These are phyloP conservation scores for Leishmania amazonensis DNA, from an alignment of 208 protist species.

Conservation along the genomic window DNA sequence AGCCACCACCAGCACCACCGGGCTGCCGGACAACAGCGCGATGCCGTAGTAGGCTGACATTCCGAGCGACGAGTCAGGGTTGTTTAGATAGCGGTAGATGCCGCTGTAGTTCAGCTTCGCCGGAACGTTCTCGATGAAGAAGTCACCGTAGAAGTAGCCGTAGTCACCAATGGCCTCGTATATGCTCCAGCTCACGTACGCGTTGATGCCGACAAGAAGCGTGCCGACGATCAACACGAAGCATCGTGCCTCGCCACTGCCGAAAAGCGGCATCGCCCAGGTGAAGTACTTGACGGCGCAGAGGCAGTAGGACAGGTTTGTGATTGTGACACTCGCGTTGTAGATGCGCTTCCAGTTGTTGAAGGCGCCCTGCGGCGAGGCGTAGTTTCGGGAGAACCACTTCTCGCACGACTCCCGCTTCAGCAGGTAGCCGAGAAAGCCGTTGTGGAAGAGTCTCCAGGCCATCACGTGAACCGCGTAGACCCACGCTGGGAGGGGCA, in stretches of 20 bases:
- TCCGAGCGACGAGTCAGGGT: constrained; percentile 90
- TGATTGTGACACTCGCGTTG: constrained; percentile 76
- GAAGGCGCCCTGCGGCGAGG: constrained; percentile 73
- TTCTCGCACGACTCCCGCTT: constrained; percentile 58
- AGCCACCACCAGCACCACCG: constrained; percentile 68
- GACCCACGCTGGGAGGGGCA: constrained; percentile 53
- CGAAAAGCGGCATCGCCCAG: constrained; percentile 51
- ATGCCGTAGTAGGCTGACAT: constrained; percentile 91
- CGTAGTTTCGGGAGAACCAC: constrained; percentile 84
- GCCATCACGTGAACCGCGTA: constrained; percentile 66
- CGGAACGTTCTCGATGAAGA: constrained; percentile 78
- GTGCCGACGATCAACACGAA: constrained; percentile 51
- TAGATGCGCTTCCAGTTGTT: constrained; percentile 92
- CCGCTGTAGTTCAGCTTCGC: constrained; percentile 88
- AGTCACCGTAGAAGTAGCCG: constrained; percentile 95
- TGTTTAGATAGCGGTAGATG: constrained; percentile 96
- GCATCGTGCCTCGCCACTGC: constrained; percentile 38
- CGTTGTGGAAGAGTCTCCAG: constrained; percentile 85
- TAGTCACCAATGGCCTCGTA: constrained; percentile 92
- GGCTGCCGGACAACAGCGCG: constrained; percentile 86
- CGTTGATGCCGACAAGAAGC: constrained; percentile 83
- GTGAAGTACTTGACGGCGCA: constrained; percentile 52
- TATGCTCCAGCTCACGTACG: constrained; percentile 76
- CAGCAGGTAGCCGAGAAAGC: constrained; percentile 82
- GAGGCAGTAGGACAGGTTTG: constrained; percentile 51